Conservation (phyloP, 768 basidiomycete species). For the Gyrodon lividus region DNA sequence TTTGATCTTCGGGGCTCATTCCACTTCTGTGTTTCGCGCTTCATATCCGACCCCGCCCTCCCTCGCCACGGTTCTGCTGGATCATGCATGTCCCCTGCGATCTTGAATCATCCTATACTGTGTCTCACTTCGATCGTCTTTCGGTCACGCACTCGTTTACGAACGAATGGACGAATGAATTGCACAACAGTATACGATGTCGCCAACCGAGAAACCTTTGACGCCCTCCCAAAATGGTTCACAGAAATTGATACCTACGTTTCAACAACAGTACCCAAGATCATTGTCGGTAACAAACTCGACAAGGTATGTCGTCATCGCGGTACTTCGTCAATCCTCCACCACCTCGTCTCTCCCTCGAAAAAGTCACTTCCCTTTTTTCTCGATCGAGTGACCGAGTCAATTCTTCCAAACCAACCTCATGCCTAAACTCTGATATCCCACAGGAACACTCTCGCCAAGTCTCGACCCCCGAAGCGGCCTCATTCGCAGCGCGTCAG, state of each 20-base stretch:
- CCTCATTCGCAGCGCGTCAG: conserved; percentile 79
- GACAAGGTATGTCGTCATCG: conserved; percentile 62
- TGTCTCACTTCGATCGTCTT: neutral
- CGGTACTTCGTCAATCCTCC: neutral
- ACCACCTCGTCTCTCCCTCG: too few relatives aligned
- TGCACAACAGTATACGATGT: conserved; percentile 86
- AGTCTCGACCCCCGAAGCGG: conserved; percentile 76
- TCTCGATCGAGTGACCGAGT: too few relatives aligned
- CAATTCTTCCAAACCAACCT: too few relatives aligned
- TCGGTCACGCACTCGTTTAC: too few relatives aligned
- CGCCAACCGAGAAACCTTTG: conserved; percentile 87
- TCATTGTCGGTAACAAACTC: conserved; percentile 92
- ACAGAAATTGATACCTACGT: conserved; percentile 94
- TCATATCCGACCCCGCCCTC: neutral
- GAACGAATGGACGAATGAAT: neutral
- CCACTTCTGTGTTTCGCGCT: too few relatives aligned
- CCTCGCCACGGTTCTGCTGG: neutral
- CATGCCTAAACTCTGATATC: neutral
- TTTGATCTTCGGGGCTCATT: too few relatives aligned
- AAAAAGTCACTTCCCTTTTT: too few relatives aligned
- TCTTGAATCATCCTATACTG: too few relatives aligned
- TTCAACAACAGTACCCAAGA: conserved; percentile 81
- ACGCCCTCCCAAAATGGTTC: conserved; percentile 91
- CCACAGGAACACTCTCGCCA: conserved; percentile 85
- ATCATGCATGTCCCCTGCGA: neutral